Conservation (phyloP, 352 stramenopile genomes). For the Hyphochytrium catenoides region DNA sequence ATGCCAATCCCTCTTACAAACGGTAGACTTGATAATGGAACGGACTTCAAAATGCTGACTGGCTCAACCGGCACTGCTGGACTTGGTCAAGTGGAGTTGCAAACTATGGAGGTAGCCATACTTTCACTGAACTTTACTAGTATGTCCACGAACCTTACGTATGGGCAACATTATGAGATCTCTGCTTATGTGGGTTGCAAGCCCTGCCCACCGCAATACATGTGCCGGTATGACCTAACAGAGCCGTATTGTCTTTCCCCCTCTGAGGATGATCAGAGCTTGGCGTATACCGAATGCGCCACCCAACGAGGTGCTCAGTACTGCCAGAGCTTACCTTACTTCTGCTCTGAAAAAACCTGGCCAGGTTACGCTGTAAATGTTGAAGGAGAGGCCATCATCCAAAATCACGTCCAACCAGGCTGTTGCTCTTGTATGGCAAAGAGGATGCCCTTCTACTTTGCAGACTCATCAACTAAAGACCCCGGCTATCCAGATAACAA, state of each 20-base stretch:
- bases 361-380: no score
- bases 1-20: constrained; percentile 2
- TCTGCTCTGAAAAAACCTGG: constrained; percentile 18
- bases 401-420: constrained; percentile 12
- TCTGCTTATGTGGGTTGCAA: constrained; percentile 82
- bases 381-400: constrained; percentile 10
- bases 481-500: constrained; percentile 82
- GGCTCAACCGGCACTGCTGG: constrained; percentile 3
- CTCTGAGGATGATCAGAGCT: constrained; percentile 19
- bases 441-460: constrained; percentile 70
- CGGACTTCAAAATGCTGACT: not conserved
- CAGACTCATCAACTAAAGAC: constrained; percentile 21
- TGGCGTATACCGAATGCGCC: constrained; percentile 19
- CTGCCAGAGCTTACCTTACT: constrained; percentile 35
- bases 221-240: constrained; percentile 31
- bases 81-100: constrained; percentile 30
- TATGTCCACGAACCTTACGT: constrained; percentile 78
- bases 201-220: constrained; percentile 75
- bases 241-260: constrained; percentile 35
- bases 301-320: constrained; percentile 15
- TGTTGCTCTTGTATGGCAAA: constrained; percentile 69
- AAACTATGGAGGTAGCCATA: constrained; percentile 66
- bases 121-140: constrained; percentile 76
- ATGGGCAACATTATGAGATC: constrained; percentile 83
- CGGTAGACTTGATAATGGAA: not conserved